Conservation (phyloP, 768 basidiomycete species). For the Strobilomyces confusus region DNA sequence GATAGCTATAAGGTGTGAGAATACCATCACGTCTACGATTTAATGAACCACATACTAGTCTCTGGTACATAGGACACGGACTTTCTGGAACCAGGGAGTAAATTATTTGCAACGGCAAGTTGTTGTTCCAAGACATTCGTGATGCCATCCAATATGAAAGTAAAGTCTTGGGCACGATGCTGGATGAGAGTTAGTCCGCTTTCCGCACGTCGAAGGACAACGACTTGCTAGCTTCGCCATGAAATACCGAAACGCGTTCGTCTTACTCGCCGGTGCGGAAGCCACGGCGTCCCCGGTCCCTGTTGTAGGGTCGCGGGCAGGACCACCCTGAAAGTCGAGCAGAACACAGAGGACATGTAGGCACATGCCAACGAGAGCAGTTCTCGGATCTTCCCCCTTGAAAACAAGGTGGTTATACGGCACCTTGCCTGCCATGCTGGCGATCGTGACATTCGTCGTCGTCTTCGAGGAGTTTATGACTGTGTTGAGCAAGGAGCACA, state of each 20-base stretch:
- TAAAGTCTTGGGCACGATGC: conserved; percentile 89
- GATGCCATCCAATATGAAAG: conserved; percentile 77
- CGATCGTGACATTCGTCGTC: conserved; percentile 50
- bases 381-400: conserved; percentile 80
- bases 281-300: conserved; percentile 41
- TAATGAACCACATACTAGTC: conserved; percentile 51
- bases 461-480: conserved; percentile 65
- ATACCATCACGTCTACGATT: neutral
- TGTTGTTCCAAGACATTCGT: conserved; percentile 68
- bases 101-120: conserved; percentile 63
- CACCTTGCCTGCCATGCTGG: conserved; percentile 69
- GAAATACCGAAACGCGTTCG: conserved; percentile 92
- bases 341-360: conserved; percentile 75
- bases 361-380: conserved; percentile 67
- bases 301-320: conserved; percentile 52
- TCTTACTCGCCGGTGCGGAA: conserved; percentile 53
- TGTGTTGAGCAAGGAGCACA: conserved; percentile 93
- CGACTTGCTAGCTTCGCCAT: conserved; percentile 72
- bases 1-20: conserved; percentile 48
- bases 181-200: conserved; percentile 29
- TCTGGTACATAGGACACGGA: conserved; percentile 81
- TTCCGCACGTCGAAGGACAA: neutral
- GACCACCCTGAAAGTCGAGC: conserved; percentile 78
- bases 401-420: conserved; percentile 90
- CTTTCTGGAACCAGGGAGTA: conserved; percentile 83